These are phyloP conservation scores for Wallacemonas sp. DNA, from an alignment of 208 protist genomes.

Conservation along the genomic window DNA sequence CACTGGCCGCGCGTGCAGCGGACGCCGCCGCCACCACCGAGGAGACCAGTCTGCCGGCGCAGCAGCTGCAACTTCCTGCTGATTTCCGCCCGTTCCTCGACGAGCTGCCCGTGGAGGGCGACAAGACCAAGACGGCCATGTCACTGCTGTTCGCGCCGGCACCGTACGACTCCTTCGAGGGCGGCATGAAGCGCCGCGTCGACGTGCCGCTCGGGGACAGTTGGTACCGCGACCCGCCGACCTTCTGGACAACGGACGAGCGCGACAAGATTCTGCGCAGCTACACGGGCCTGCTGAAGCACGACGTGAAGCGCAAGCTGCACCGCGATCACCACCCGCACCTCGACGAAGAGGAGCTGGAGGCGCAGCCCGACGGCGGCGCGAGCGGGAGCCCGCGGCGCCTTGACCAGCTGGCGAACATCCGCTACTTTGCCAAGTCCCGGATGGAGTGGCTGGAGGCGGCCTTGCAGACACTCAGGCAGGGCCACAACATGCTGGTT, in stretches of 20 bases:
- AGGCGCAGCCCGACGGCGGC: constrained; percentile 16
- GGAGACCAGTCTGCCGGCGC: constrained; percentile 4
- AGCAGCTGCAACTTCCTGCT: constrained; percentile 50
- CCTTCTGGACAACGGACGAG: constrained; percentile 53
- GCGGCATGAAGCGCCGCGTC: constrained; percentile 94
- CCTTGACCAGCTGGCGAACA: constrained; percentile 92
- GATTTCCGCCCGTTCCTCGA: constrained; percentile 85
- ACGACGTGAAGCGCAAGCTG: constrained; percentile 98
- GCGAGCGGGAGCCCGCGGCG: constrained; percentile 52
- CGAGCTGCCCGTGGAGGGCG: constrained; percentile 91
- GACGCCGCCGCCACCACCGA: constrained; percentile 23
- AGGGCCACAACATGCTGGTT: constrained; percentile 99
- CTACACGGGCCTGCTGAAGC: constrained; percentile 99
- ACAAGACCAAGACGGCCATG: constrained; percentile 94
- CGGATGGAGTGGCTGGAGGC: constrained; percentile 99
- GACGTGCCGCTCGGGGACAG: constrained; percentile 99
- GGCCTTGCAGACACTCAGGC: constrained; percentile 99
- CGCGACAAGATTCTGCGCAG: constrained; percentile 96
- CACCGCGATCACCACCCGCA: constrained; percentile 78
- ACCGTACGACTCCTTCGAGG: constrained; percentile 97
- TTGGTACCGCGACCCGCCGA: constrained; percentile 97
- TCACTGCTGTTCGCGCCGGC: constrained; percentile 97
- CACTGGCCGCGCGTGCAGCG: constrained; percentile 19
- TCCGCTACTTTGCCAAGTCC: constrained; percentile 99
- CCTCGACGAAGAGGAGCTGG: constrained; percentile 17